phyloP scores from a whole-genome alignment of 331 rosid genomes.

The Malus hybrid region DNA sequence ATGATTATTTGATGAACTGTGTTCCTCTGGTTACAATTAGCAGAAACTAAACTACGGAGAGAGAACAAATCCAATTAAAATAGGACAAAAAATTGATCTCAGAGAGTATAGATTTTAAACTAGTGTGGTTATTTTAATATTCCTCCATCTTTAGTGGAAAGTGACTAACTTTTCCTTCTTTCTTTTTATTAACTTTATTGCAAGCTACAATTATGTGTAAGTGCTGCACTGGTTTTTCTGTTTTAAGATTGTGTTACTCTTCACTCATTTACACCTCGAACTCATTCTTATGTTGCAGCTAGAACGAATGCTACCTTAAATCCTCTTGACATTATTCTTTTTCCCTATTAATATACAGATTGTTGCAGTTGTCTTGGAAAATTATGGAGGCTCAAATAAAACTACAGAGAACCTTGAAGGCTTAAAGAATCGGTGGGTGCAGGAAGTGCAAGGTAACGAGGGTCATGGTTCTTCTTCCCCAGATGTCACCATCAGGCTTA shows the following conservation, averaged over 20 bases:
- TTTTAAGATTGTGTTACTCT: neutral
- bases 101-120: neutral
- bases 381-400: conserved; percentile 46
- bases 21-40: neutral
- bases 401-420: conserved; percentile 24
- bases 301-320: conserved; percentile 5
- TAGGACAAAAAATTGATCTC: neutral
- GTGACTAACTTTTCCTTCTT: neutral
- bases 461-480: conserved; percentile 37
- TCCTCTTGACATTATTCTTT: conserved; percentile 5
- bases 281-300: neutral
- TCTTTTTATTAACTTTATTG: neutral
- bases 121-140: neutral
- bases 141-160: neutral
- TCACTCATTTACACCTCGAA: neutral
- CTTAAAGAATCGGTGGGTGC: conserved; percentile 34
- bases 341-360: conserved; percentile 39
- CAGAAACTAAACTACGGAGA: neutral
- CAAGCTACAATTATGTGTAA: neutral
- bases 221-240: neutral
- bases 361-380: conserved; percentile 83
- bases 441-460: conserved; percentile 44
- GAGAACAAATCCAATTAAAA: neutral
- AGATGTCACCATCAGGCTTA: conserved; percentile 36
- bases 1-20: neutral